A percentile compares a stretch with the other conserved stretches of the same genome.
Evolutionary conservation across 208 protist species (phyloP).

Genomic region (Naegleria lovaniensis): DNA sequence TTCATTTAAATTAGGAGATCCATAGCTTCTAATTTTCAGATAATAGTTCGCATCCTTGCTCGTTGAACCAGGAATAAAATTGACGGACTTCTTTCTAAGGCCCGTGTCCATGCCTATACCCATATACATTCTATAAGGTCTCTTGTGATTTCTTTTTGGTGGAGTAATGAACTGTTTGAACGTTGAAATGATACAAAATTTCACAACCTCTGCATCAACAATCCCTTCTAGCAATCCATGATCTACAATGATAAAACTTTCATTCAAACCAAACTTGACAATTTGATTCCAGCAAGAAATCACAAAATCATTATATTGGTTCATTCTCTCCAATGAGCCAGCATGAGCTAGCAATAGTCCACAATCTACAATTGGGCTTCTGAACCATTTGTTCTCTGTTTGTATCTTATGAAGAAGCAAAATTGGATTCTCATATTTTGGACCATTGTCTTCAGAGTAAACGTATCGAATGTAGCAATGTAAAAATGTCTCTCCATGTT

Average conservation of each 20-base stretch:
- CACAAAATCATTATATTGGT: neutral
- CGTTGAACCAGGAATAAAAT: neutral
- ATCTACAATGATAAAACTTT: neutral
- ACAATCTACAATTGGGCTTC: neutral
- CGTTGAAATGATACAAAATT: neutral
- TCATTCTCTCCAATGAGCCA: neutral
- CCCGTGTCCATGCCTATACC: neutral
- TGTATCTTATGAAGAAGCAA: neutral
- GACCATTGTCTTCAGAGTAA: neutral
- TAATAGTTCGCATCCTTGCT: neutral
- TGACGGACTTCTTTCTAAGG: neutral
- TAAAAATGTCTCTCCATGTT: neutral
- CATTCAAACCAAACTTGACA: neutral
- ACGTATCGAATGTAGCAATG: neutral
- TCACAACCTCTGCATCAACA: neutral
- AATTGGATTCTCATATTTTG: constrained; percentile 1
- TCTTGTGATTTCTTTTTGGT: neutral
- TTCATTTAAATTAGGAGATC: neutral
- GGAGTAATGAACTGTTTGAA: neutral
- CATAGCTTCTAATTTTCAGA: neutral
- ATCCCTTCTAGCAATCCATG: neutral
- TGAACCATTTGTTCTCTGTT: neutral
- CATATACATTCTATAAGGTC: neutral
- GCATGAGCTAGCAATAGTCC: neutral
- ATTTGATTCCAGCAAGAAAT: constrained; percentile 6